phyloP scores from a whole-genome alignment of 1,139 yeast species.

The Maudiozyma humilis region DNA sequence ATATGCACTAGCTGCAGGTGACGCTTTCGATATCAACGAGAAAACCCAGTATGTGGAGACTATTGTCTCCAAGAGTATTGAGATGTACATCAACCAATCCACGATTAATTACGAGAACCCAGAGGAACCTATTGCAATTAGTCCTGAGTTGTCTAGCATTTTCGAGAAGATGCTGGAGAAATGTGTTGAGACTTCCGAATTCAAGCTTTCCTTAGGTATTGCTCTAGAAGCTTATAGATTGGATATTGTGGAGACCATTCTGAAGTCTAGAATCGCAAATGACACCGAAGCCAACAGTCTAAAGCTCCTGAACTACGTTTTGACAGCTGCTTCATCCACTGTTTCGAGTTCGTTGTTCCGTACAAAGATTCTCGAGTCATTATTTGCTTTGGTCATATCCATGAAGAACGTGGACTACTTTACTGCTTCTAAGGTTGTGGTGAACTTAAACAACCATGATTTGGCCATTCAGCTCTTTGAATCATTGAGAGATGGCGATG shows the following conservation, averaged over 20 bases:
- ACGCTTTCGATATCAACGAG: constrained; percentile 57
- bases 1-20: constrained; percentile 80
- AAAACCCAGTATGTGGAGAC: constrained; percentile 87
- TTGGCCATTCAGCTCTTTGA: constrained; percentile 65
- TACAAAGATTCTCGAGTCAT: constrained; percentile 49
- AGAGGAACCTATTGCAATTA: constrained; percentile 36
- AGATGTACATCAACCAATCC: constrained; percentile 62
- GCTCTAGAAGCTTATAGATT: constrained; percentile 81
- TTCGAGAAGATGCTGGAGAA: constrained; percentile 83
- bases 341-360: constrained; percentile 62
- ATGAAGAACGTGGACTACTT: constrained; percentile 68
- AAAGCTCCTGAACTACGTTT: constrained; percentile 60
- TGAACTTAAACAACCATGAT: constrained; percentile 70
- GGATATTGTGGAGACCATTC: constrained; percentile 65
- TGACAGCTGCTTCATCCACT: constrained; percentile 63
- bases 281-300: constrained; percentile 45
- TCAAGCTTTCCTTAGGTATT: constrained; percentile 80
- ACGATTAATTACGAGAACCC: constrained; percentile 44
- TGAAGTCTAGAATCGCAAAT: constrained; percentile 39
- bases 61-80: constrained; percentile 86
- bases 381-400: constrained; percentile 53
- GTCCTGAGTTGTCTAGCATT: constrained; percentile 54
- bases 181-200: constrained; percentile 65
- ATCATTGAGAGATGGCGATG: constrained; percentile 38
- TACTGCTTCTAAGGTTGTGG: constrained; percentile 75